Base-by-base conservation (phyloP, 345 rosid species). In the Erucastrum elatum region DNA sequence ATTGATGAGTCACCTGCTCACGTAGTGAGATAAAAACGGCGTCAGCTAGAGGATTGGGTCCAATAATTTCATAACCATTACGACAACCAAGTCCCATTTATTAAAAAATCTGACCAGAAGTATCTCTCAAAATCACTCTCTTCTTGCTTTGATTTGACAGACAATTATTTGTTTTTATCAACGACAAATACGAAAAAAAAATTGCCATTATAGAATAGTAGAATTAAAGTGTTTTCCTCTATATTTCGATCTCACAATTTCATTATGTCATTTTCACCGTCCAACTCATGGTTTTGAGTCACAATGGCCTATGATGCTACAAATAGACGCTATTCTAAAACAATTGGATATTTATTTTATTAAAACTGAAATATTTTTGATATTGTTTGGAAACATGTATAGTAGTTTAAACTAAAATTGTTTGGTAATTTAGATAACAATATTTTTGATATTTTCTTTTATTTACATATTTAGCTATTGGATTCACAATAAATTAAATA, bases 221-320 rank as follows among this genome's bases (percentile, higher is more conserved):
- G 13, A 46, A 9, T 53, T 5, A 70, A 70, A 64, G 56, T 75
- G 26, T 12, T 46, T 59, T 37, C 30, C 33, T 67, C 35, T 17
- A 16, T 8, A 30, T 41, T 53, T 29, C 63, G 41, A 15, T 27
- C 44, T 64, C 65, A 13, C 61, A 8, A 30, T 39, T 64, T 77
- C 21, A 5, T 65, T 49, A 13, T 46, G 4, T 77, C 56, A 31
- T 15, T 35, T 59, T 59, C 82, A 72, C 82, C 82, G 82, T 66
- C 82, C 77, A 78, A 66, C 31, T 59, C 62, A 10, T 49, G 62
- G 49, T 26, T 21, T 21, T 21, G 21, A 21, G 21, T 21, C 21
- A 21, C 21, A 21, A 21, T 21, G 11, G 64, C 6, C 5, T 37
- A 53, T n/a, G 34, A 9, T 58, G 63, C 10, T 31, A 59, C 0